Conservation (phyloP, 257 asterid genomes). For the Solanum arcanum region DNA sequence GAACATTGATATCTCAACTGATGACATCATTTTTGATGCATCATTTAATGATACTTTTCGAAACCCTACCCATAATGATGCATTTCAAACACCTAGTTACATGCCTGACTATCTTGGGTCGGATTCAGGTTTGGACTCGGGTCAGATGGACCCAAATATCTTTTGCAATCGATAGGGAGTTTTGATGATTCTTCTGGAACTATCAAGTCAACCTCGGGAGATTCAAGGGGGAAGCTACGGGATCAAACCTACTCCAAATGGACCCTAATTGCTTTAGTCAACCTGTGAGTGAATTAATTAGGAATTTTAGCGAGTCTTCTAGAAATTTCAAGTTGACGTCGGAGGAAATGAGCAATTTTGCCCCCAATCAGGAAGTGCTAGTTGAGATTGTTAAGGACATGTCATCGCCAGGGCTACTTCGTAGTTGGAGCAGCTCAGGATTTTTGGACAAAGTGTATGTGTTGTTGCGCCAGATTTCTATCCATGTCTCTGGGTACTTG, state of each 20-base stretch:
- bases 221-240: conserved; percentile 1
- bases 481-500: conserved; percentile 25
- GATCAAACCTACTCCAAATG: conserved; percentile 3
- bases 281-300: neutral
- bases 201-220: neutral
- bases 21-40: conserved; percentile 48
- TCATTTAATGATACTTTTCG: conserved; percentile 42
- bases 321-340: conserved; percentile 41
- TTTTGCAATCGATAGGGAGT: neutral
- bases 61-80: conserved; percentile 16
- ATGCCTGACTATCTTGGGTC: neutral
- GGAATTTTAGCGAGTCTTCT: neutral
- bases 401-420: conserved; percentile 13
- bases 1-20: conserved; percentile 18
- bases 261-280: conserved; percentile 1
- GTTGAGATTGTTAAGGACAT: conserved; percentile 2
- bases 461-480: conserved; percentile 34
- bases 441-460: conserved; percentile 26
- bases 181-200: neutral
- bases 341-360: conserved; percentile 27
- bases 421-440: conserved; percentile 30
- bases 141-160: conserved; percentile 5
- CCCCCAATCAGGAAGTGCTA: conserved; percentile 5
- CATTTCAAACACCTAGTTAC: conserved; percentile 9
- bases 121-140: neutral